Base-by-base conservation (phyloP, 1,139 yeast genomes). In the Hansenula sp. region DNA sequence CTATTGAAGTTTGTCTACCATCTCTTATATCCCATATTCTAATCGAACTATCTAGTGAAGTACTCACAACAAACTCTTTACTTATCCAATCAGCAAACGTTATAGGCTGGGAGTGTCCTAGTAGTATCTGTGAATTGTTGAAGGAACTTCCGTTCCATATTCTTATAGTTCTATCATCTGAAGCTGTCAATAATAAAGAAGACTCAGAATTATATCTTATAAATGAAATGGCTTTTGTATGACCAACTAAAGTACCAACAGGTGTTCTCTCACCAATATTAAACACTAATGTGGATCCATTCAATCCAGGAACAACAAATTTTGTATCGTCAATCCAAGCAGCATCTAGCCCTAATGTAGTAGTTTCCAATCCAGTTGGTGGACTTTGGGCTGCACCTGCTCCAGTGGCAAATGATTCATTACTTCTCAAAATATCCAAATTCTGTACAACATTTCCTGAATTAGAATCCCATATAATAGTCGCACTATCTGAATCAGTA, bases 281-380 rank as follows among this genome's bases (percentile, higher is more conserved):
- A 61, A 75, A 79, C 1, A 88, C 77, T 26, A 75, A 64, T n/a
- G 87, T 73, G 3, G 77, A 54, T 32, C 79, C 73, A 36, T 71
- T 71, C 6, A 68, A 60, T 0, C 85, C 82, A 1, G 95, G 77
- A 13, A 84, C 64, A 3, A 90, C 88, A 59, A 86, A 85, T 47
- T 80, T 83, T 44, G 68, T 64, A 30, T 76, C 77, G 50, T 79
- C 84, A 18, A 88, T 67, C 96, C 96, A 89, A 48, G 81, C 77
- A 3, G 78, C 70, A 52, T 77, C 82, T 2, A 75, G 65, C 4
- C 82, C 81, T 14, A 65, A 48, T 11, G 59, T 40, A 7, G 19
- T 16, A 25, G n/a, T 34, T 24, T 24, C 17, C 13, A 29, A 13
- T 13, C 53, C 56, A n/a, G 32, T 29, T 19, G 34, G 22, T n/a